phyloP scores from a whole-genome alignment of 345 rosid genomes.

The Sisymbrium altissimum region DNA sequence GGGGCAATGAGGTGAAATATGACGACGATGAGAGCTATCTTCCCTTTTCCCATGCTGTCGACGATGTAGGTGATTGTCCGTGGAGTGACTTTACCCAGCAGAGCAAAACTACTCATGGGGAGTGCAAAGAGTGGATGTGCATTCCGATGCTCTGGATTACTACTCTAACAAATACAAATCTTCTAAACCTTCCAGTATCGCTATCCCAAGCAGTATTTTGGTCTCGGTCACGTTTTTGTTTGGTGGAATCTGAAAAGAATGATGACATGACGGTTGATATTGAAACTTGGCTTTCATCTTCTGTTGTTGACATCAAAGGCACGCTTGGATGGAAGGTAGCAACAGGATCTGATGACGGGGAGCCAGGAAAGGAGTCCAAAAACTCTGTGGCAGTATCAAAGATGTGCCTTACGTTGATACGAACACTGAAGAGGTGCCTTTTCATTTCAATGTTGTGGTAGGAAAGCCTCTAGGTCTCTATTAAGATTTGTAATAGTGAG shows the following conservation, averaged over 20 bases:
- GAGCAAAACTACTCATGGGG: slow-evolving; percentile 54
- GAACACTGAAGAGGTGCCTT: slow-evolving; percentile 73
- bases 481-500: slow-evolving; percentile 10
- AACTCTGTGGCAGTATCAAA: slow-evolving; percentile 73
- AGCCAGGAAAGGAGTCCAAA: slow-evolving; percentile 67
- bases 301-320: slow-evolving; percentile 60
- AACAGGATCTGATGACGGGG: slow-evolving; percentile 93
- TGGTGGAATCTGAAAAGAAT: slow-evolving; percentile 74
- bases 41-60: slow-evolving; percentile 37
- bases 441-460: slow-evolving; percentile 13
- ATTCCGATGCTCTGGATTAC: slow-evolving; percentile 93
- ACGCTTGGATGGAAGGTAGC: slow-evolving; percentile 93
- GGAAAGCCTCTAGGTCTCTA: not conserved
- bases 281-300: slow-evolving; percentile 70
- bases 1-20: slow-evolving; percentile 36
- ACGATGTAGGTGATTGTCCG: slow-evolving; percentile 46
- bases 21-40: slow-evolving; percentile 44
- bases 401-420: slow-evolving; percentile 65
- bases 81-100: slow-evolving; percentile 74
- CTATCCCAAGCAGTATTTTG: slow-evolving; percentile 88
- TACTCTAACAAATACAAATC: slow-evolving; percentile 65
- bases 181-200: slow-evolving; percentile 60
- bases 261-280: slow-evolving; percentile 57
- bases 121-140: slow-evolving; percentile 79
- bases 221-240: slow-evolving; percentile 79